phyloP scores from a whole-genome alignment of 106 monocot species.

The Alisma plantagoaquatica region DNA sequence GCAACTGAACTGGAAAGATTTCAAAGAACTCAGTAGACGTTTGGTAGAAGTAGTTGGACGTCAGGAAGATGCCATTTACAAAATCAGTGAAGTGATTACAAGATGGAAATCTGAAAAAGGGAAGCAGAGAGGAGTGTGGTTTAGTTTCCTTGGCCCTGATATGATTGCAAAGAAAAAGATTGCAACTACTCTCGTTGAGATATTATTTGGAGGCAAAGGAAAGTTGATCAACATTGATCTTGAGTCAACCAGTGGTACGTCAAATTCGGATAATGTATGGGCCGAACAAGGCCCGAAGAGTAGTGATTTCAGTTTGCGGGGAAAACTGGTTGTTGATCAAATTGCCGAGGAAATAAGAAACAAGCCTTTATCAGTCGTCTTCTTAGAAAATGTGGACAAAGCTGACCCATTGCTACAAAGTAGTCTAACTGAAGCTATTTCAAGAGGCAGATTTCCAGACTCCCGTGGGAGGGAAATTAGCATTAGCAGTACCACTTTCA shows the following conservation, averaged over 20 bases:
- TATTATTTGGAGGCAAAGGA: constrained; percentile 52
- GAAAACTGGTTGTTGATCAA: constrained; percentile 59
- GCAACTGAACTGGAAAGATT: constrained; percentile 36
- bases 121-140: constrained; percentile 45
- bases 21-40: constrained; percentile 39
- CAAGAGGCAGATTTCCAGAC: constrained; percentile 51
- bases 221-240: constrained; percentile 58
- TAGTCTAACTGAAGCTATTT: constrained; percentile 45
- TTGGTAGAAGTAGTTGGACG: constrained; percentile 57
- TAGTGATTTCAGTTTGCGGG: constrained; percentile 23
- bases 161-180: constrained; percentile 49
- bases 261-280: constrained; percentile 14
- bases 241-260: constrained; percentile 16
- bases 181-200: constrained; percentile 58
- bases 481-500: constrained; percentile 43
- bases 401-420: constrained; percentile 61
- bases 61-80: constrained; percentile 66
- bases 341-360: constrained; percentile 54
- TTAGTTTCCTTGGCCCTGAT: constrained; percentile 70
- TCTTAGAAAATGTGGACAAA: constrained; percentile 76
- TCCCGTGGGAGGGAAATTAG: constrained; percentile 52
- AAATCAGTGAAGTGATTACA: constrained; percentile 35
- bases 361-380: constrained; percentile 57
- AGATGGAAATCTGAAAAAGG: constrained; percentile 27
- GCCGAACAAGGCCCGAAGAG: constrained; percentile 7